These are phyloP conservation scores for Epichloe glyceriae DNA, from an alignment of 2,329 filamentous ascomycete species.

Conservation along the genomic window DNA sequence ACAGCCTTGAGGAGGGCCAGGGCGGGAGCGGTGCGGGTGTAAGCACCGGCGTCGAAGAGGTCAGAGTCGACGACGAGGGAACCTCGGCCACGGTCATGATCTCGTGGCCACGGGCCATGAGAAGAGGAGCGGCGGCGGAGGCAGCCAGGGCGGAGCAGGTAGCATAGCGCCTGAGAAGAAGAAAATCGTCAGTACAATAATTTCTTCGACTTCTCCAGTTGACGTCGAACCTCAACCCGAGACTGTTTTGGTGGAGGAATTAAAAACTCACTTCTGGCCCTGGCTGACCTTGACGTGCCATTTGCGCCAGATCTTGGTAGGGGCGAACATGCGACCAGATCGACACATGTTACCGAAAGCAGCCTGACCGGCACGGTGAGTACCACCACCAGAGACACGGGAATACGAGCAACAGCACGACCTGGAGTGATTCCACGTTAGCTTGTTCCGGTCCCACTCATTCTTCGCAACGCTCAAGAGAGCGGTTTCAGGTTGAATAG, in stretches of 20 bases:
- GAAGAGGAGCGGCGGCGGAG: conserved; percentile 85
- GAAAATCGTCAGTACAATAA: neutral
- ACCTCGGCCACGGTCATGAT: conserved; percentile 88
- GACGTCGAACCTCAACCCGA: neutral
- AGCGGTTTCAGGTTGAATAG: neutral
- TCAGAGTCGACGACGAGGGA: conserved; percentile 91
- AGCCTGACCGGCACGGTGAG: conserved; percentile 98
- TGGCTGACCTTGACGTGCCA: conserved; percentile 99
- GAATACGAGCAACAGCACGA: conserved; percentile 99
- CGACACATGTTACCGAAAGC: conserved; percentile 99
- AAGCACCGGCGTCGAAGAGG: conserved; percentile 65
- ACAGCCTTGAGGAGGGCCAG: conserved; percentile 78
- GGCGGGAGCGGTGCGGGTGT: conserved; percentile 82
- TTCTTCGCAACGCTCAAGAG: neutral
- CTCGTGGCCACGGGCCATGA: conserved; percentile 95
- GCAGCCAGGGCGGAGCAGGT: conserved; percentile 95
- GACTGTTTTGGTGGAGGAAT: neutral
- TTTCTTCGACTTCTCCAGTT: conserved; percentile 5
- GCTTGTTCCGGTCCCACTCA: neutral
- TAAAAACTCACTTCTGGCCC: conserved; percentile 68
- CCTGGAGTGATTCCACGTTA: conserved; percentile 37
- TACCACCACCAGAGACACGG: conserved; percentile 99
- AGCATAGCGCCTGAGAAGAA: conserved; percentile 69
- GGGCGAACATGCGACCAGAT: conserved; percentile 99
- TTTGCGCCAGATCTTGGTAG: conserved; percentile 99